phyloP scores from a whole-genome alignment of 352 stramenopile genomes.

The Hyaloperonospora brassicae region DNA sequence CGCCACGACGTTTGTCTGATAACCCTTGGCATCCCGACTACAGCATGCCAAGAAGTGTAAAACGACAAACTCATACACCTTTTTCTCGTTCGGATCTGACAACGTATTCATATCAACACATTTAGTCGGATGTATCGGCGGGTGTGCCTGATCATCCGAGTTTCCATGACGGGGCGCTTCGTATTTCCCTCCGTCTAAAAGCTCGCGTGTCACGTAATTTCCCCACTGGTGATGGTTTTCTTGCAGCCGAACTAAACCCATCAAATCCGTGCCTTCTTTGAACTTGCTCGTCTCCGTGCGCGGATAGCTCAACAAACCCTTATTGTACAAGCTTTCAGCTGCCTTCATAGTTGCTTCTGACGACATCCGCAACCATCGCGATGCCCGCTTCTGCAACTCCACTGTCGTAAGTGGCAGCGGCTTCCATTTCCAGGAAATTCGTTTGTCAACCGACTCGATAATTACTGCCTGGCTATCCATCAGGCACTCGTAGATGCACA shows the following conservation, averaged over 20 bases:
- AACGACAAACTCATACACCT: conserved; percentile 96
- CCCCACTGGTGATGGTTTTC: conserved; percentile 67
- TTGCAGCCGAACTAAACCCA: conserved; percentile 66
- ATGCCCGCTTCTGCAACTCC: conserved; percentile 97
- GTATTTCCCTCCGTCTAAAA: conserved; percentile 59
- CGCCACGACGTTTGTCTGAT: conserved; percentile 86
- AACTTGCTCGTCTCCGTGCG: conserved; percentile 99
- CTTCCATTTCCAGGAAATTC: conserved; percentile 89
- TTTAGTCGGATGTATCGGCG: conserved; percentile 98
- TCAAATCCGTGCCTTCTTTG: conserved; percentile 89
- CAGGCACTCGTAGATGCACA: conserved; percentile 89
- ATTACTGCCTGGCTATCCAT: conserved; percentile 53
- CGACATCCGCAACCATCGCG: conserved; percentile 92
- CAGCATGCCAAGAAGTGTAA: conserved; percentile 99
- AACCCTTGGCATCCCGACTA: conserved; percentile 89
- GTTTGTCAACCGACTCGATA: conserved; percentile 65
- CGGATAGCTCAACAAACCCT: conserved; percentile 97
- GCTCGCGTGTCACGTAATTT: conserved; percentile 55
- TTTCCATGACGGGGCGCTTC: conserved; percentile 84
- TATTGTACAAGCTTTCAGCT: conserved; percentile 95
- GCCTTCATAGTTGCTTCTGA: conserved; percentile 95
- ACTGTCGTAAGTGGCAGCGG: conserved; percentile 97
- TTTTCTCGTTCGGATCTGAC: conserved; percentile 82
- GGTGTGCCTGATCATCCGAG: conserved; percentile 95
- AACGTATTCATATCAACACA: conserved; percentile 67